Conservation (phyloP, 2,329 filamentous ascomycete genomes). For the Botrytis elliptica region DNA sequence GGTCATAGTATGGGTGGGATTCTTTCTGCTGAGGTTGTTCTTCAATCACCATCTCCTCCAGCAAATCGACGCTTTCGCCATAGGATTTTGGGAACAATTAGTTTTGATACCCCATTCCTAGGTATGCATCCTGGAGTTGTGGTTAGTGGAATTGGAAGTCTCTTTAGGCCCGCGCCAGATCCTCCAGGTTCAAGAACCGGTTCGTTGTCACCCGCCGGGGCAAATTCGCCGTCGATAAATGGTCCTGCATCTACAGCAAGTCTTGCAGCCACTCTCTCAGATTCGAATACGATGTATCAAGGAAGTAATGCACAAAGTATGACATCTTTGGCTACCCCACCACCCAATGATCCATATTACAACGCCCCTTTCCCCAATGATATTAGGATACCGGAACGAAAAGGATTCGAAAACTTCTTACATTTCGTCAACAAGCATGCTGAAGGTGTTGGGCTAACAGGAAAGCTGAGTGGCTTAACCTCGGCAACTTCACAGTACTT, state of each 20-base stretch:
- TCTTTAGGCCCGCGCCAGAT: conserved; percentile 59
- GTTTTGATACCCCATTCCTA: conserved; percentile 82
- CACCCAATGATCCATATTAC: conserved; percentile 59
- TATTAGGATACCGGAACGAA: conserved; percentile 63
- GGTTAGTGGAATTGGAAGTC: conserved; percentile 73
- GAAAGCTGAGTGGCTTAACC: conserved; percentile 46
- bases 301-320: conserved; percentile 32
- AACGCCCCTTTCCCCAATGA: conserved; percentile 78
- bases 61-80: conserved; percentile 57
- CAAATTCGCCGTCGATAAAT: conserved; percentile 26
- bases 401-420: conserved; percentile 64
- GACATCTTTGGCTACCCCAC: conserved; percentile 30
- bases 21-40: conserved; percentile 72
- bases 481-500: conserved; percentile 72
- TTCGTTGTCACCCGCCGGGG: conserved; percentile 25
- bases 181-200: conserved; percentile 30
- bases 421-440: conserved; percentile 83
- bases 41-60: conserved; percentile 47
- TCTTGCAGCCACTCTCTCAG: conserved; percentile 28
- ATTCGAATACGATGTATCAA: conserved; percentile 30
- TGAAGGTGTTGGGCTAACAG: conserved; percentile 43
- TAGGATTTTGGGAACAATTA: conserved; percentile 75
- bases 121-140: conserved; percentile 88
- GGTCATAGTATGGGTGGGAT: conserved; percentile 92
- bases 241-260: conserved; percentile 27